These are phyloP conservation scores for Kernera saxatilis DNA, from an alignment of 345 rosid species.

Conservation along the genomic window DNA sequence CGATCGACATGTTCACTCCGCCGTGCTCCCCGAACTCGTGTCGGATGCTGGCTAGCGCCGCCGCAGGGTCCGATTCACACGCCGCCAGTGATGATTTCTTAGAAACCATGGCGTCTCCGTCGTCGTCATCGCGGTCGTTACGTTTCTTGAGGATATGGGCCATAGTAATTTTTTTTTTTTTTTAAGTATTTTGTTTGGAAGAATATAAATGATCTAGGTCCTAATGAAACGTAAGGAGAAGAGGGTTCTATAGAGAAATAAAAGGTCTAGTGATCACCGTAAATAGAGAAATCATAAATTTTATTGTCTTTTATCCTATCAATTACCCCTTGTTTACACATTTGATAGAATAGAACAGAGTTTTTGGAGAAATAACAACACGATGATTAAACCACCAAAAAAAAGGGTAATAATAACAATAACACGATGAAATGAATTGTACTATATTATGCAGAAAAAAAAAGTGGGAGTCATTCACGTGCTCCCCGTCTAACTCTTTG, in stretches of 20 bases:
- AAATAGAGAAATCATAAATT: too few relatives aligned
- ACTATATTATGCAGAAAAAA: too few relatives aligned
- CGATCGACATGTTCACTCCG: conserved; percentile 97
- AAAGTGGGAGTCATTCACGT: background rate
- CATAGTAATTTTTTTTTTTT: conserved; percentile 31
- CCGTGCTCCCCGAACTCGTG: conserved; percentile 99
- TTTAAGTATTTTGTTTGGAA: conserved; percentile 7
- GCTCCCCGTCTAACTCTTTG: too few relatives aligned
- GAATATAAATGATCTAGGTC: background rate
- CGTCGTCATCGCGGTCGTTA: conserved; percentile 42
- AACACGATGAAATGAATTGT: too few relatives aligned
- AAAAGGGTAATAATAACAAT: too few relatives aligned
- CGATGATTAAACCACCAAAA: too few relatives aligned
- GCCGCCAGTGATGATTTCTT: conserved; percentile 43
- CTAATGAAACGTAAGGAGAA: background rate
- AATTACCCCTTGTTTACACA: background rate
- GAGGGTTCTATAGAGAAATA: background rate
- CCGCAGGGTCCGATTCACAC: conserved; percentile 62
- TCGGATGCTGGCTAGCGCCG: conserved; percentile 65
- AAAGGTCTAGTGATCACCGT: background rate
- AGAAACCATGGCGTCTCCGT: conserved; percentile 28
- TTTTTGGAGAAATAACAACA: too few relatives aligned
- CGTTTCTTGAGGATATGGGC: conserved; percentile 47
- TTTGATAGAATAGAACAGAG: too few relatives aligned
- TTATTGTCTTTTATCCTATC: too few relatives aligned